A percentile compares a stretch with the other conserved stretches of the same genome.
Conservation (phyloP, 805 yeast genomes). For the Candida chilensis region DNA sequence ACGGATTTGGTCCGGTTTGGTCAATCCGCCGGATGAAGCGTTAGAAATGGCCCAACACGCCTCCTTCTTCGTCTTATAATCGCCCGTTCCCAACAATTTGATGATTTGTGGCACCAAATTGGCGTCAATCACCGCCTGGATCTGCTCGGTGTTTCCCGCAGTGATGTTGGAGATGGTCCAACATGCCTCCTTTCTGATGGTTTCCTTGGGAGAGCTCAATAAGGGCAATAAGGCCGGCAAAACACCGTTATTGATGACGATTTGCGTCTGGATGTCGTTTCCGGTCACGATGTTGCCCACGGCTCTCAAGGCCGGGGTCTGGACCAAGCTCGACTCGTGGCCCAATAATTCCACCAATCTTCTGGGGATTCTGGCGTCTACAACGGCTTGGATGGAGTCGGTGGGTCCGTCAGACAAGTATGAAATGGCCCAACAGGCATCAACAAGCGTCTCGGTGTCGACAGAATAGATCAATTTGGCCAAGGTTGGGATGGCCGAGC, state of each 20-base stretch:
- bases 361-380: slow-evolving; percentile 92
- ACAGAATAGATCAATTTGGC: slow-evolving; percentile 84
- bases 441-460: slow-evolving; percentile 90
- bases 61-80: slow-evolving; percentile 93
- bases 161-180: slow-evolving; percentile 98
- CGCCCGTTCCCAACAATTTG: slow-evolving; percentile 70
- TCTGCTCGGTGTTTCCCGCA: slow-evolving; percentile 93
- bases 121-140: slow-evolving; percentile 93
- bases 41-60: slow-evolving; percentile 99
- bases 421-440: slow-evolving; percentile 98
- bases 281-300: slow-evolving; percentile 98
- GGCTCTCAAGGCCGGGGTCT: slow-evolving; percentile 95
- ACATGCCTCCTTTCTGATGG: slow-evolving; percentile 94
- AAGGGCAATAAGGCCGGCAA: slow-evolving; percentile 76
- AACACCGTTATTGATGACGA: slow-evolving; percentile 88
- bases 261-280: slow-evolving; percentile 91
- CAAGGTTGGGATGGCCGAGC: slow-evolving; percentile 82
- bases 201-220: slow-evolving; percentile 78
- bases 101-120: slow-evolving; percentile 89
- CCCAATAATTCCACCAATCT: slow-evolving; percentile 86
- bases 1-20: slow-evolving; percentile 87
- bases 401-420: slow-evolving; percentile 89
- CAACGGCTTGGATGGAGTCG: slow-evolving; percentile 92
- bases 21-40: slow-evolving; percentile 92
- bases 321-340: slow-evolving; percentile 78